Percentiles rank a stretch among this genome's conserved stretches.
These are phyloP conservation scores for Hawksworthiomyces lignivorus DNA, from an alignment of 2,329 filamentous ascomycete species.

Conservation along the genomic window DNA sequence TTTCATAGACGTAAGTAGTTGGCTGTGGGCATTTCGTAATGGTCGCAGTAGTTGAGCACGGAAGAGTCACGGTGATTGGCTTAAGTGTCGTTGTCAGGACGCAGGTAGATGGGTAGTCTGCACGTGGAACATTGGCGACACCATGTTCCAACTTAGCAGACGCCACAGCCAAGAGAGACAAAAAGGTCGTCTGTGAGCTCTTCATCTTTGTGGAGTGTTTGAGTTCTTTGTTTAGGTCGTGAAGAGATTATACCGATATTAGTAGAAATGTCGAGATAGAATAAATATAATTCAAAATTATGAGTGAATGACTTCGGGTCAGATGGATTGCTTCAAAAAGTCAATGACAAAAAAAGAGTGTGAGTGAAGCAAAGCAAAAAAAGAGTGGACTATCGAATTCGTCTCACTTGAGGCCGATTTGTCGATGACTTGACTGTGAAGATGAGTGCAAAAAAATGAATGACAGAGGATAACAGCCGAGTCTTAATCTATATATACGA, in stretches of 20 bases:
- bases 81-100: conserved; percentile 12
- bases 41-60: background rate
- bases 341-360: background rate
- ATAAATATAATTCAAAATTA: background rate
- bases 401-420: conserved; percentile 10
- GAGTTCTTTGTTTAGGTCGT: no score
- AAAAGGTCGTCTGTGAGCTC: conserved; percentile 4
- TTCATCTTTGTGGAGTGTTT: conserved; percentile 7
- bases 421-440: background rate
- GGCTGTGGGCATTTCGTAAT: conserved; percentile 6
- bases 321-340: no score
- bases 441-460: background rate
- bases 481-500: no score
- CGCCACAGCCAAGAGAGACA: conserved; percentile 5
- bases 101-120: conserved; percentile 5
- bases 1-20: conserved; percentile 11
- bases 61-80: conserved; percentile 10
- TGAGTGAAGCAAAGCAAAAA: background rate
- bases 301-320: no score
- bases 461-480: no score
- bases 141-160: conserved; percentile 3
- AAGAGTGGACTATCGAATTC: conserved; percentile 1
- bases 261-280: background rate
- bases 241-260: background rate
- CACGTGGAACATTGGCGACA: background rate